These are phyloP conservation scores for Dimargaris xerosporica DNA, from an alignment of 192 early-diverging fungal species.

Conservation along the genomic window DNA sequence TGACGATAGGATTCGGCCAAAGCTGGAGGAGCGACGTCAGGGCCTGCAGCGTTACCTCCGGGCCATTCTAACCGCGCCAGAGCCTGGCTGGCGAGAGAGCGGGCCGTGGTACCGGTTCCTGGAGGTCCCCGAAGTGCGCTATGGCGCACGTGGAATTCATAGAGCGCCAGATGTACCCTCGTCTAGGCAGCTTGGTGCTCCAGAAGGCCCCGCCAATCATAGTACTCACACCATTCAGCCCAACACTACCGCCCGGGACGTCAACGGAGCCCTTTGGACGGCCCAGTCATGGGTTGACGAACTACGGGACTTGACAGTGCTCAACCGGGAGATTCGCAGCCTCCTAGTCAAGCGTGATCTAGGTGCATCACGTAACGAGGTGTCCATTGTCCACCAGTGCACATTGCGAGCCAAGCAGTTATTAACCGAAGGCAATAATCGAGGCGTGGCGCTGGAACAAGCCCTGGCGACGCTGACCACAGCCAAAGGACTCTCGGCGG, in stretches of 20 bases:
- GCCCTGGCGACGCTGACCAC: slow-evolving; percentile 34
- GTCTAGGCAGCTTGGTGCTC: slow-evolving; percentile 10
- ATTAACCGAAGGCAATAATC: slow-evolving; percentile 29
- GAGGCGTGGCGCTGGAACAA: slow-evolving; percentile 35
- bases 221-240: background rate
- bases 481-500: slow-evolving; percentile 42
- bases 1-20: slow-evolving; percentile 25
- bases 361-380: slow-evolving; percentile 55
- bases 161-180: too few relatives aligned
- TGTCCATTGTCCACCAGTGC: slow-evolving; percentile 61
- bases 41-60: slow-evolving; percentile 67
- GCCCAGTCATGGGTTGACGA: slow-evolving; percentile 73
- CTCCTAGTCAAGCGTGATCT: slow-evolving; percentile 55
- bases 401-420: slow-evolving; percentile 62
- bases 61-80: slow-evolving; percentile 48
- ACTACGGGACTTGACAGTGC: slow-evolving; percentile 38
- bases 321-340: slow-evolving; percentile 55
- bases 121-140: slow-evolving; percentile 39
- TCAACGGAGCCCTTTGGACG: slow-evolving; percentile 24
- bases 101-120: slow-evolving; percentile 62
- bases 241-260: background rate
- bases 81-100: slow-evolving; percentile 62
- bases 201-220: slow-evolving; percentile 13
- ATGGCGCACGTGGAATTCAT: too few relatives aligned
- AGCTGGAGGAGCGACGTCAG: slow-evolving; percentile 55